Percentiles rank a stretch among this genome's conserved stretches.
Evolutionary conservation across 1,139 yeast genomes (phyloP).

Genomic region (Komagataea norvegica): DNA sequence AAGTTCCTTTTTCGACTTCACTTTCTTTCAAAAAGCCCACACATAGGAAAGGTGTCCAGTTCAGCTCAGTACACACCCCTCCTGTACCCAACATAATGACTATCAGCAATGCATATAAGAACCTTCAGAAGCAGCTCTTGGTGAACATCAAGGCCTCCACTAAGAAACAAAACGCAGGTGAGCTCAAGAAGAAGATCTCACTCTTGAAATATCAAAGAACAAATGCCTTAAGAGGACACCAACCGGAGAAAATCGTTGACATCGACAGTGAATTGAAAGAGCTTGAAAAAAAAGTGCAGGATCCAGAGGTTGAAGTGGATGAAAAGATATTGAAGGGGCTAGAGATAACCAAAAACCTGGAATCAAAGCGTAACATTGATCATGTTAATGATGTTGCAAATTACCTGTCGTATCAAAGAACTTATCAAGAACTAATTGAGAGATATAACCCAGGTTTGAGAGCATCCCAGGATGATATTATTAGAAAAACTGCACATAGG

Average conservation of each 20-base stretch:
- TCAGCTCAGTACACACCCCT: too few relatives aligned
- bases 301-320: slow-evolving; percentile 22
- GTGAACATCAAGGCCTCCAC: slow-evolving; percentile 41
- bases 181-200: slow-evolving; percentile 47
- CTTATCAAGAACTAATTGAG: slow-evolving; percentile 72
- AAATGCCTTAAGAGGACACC: slow-evolving; percentile 34
- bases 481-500: slow-evolving; percentile 71
- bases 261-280: slow-evolving; percentile 33
- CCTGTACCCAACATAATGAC: slow-evolving; percentile 1
- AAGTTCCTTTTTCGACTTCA: not conserved
- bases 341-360: slow-evolving; percentile 9
- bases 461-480: slow-evolving; percentile 72
- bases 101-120: slow-evolving; percentile 26
- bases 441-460: slow-evolving; percentile 83
- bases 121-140: slow-evolving; percentile 41
- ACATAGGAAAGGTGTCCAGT: too few relatives aligned
- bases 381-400: slow-evolving; percentile 35
- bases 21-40: not conserved
- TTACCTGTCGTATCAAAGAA: slow-evolving; percentile 69
- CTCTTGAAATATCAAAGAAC: slow-evolving; percentile 50
- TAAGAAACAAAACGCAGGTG: slow-evolving; percentile 41
- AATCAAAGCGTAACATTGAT: slow-evolving; percentile 17
- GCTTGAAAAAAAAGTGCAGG: slow-evolving; percentile 28
- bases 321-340: slow-evolving; percentile 13
- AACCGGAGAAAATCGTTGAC: slow-evolving; percentile 25